These are phyloP conservation scores for Mycena amicta DNA, from an alignment of 768 basidiomycete genomes.

Conservation along the genomic window DNA sequence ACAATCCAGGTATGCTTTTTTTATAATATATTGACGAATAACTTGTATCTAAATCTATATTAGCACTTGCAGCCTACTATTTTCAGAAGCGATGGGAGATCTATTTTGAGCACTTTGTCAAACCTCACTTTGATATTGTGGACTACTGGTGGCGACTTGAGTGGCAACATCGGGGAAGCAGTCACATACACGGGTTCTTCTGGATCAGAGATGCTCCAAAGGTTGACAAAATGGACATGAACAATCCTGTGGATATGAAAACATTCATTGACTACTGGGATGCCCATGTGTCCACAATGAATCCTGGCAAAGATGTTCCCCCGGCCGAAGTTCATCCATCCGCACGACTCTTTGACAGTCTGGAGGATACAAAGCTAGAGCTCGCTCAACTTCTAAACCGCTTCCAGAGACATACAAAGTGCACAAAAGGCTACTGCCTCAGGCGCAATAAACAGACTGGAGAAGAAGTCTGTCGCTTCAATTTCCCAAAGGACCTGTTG, in stretches of 20 bases:
- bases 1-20: too few species aligned
- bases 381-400: constrained; percentile 27
- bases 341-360: constrained; percentile 13
- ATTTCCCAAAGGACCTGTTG: constrained; percentile 19
- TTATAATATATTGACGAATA: too few species aligned
- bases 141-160: constrained; percentile 28
- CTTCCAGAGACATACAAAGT: constrained; percentile 28
- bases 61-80: constrained; percentile 27
- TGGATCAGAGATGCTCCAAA: constrained; percentile 29
- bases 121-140: constrained; percentile 18
- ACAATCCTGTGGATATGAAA: not conserved
- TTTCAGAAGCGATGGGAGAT: constrained; percentile 24
- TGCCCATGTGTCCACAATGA: constrained; percentile 22
- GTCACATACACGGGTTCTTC: constrained; percentile 31
- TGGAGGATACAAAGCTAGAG: constrained; percentile 28
- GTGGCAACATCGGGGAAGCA: constrained; percentile 27
- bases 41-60: too few species aligned
- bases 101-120: constrained; percentile 22
- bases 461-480: constrained; percentile 24
- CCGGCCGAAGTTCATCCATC: constrained; percentile 23
- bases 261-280: constrained; percentile 22
- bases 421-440: constrained; percentile 29
- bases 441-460: constrained; percentile 22
- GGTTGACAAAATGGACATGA: constrained; percentile 12
- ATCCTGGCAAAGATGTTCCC: constrained; percentile 13